Base-by-base conservation (phyloP, 805 yeast genomes). In the Candida pseudofarinosa region DNA sequence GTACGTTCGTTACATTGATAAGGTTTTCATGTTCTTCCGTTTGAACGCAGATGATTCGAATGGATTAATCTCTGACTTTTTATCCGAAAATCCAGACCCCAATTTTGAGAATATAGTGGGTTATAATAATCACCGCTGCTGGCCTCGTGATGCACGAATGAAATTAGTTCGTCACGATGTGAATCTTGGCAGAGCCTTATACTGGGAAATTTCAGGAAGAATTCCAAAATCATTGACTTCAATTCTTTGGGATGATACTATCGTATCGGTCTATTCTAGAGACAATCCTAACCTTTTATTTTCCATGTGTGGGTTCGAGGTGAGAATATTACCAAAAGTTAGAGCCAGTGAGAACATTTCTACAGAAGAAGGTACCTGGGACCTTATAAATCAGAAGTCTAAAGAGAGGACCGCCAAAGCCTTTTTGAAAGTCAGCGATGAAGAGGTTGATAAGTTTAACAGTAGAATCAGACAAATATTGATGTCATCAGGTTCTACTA, bases 61-160 rank as follows among this genome's bases (percentile, higher is more conserved):
- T 31, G 96, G 81, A 7, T 66, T 93, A 34, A 77, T 85, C 14
- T 83, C 83, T 45, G 91, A 87, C 18, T 88, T 73, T 54, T 63
- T 90, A 17, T 73, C 85, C 0, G 96, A 88, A 52, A 85, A 88
- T 54, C 96, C 97, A 1, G 97, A 90, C 65, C 96, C 96, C 0
- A 88, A 90, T 56, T 87, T 86, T 61, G 96, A 86, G 54, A 85
- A 83, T 52, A 81, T 83, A 4, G 80, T 85, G 30, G 95, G 95
- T 0, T 91, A 89, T 61, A 86, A 85, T 55, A 91, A 88, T 52
- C 85, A 85, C 52, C 81, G 81, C 39, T 89, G 97, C 58, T 93
- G 99, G 99, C 97, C 99, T 3, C 69, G 86, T 36, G 98, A 93
- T 58, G 70, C 83, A 16, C 77, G 97, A 45, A 93, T 93, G 98